A percentile compares a stretch with the other conserved stretches of the same genome.
Conservation (phyloP, 2,329 filamentous ascomycete genomes). For the Hymenoscyphus linearis region DNA sequence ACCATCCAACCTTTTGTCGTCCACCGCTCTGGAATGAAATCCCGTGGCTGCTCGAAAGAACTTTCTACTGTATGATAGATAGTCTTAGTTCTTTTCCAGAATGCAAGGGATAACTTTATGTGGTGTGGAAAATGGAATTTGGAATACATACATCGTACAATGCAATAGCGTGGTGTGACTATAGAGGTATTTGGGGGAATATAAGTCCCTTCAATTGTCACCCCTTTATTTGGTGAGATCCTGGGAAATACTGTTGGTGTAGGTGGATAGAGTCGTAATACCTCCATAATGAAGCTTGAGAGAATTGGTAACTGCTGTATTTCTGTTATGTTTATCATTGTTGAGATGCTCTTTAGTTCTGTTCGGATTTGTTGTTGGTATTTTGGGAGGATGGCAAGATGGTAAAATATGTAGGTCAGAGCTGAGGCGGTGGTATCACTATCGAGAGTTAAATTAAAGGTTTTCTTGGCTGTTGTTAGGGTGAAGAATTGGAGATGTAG, state of each 20-base stretch:
- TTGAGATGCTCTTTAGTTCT: not conserved
- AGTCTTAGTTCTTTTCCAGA: not conserved
- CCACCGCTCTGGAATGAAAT: not conserved
- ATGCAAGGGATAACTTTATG: not conserved
- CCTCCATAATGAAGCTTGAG: slow-evolving; percentile 35
- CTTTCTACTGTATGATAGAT: not conserved
- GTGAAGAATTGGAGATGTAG: no score
- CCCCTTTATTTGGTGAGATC: slow-evolving; percentile 34
- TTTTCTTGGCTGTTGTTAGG: not conserved
- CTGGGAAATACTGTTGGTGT: slow-evolving; percentile 33
- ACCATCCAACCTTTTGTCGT: not conserved
- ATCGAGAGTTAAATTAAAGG: no score
- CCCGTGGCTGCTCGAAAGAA: not conserved
- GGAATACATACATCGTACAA: not conserved
- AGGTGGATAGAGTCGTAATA: slow-evolving; percentile 34
- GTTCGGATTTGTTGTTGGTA: not conserved
- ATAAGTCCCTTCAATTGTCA: slow-evolving; percentile 3
- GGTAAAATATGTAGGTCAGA: not conserved
- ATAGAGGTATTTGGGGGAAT: slow-evolving; percentile 4
- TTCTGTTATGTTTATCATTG: not conserved
- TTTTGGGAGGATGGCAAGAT: not conserved
- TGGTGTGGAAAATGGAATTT: not conserved
- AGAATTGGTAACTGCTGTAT: slow-evolving; percentile 22
- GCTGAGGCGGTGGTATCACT: not conserved
- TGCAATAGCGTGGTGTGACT: not conserved